These are phyloP conservation scores for Tieghemostelium lacteum DNA, from an alignment of 78 protist genomes.

Conservation along the genomic window DNA sequence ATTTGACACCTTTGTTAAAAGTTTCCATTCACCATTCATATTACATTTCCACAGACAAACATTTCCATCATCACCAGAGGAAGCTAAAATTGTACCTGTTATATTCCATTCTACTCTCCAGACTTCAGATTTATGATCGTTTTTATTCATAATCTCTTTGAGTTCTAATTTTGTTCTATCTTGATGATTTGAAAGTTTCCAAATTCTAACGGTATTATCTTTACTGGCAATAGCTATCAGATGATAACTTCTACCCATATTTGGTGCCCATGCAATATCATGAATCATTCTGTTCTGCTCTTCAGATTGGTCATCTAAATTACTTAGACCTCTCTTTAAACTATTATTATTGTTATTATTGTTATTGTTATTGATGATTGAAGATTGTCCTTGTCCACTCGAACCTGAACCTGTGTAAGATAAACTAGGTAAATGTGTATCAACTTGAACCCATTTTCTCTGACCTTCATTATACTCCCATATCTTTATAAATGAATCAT, in stretches of 20 bases:
- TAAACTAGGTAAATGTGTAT: not conserved
- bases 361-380: not conserved
- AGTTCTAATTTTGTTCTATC: constrained; percentile 46
- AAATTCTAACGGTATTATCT: constrained; percentile 76
- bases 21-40: constrained; percentile 80
- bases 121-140: constrained; percentile 61
- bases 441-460: constrained; percentile 42
- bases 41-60: constrained; percentile 87
- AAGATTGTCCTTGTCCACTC: not conserved
- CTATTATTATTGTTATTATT: not conserved
- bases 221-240: constrained; percentile 89
- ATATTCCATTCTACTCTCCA: constrained; percentile 94
- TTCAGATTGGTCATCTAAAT: not conserved
- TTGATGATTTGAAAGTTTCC: constrained; percentile 31
- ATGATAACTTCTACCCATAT: constrained; percentile 85
- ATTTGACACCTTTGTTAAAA: constrained; percentile 35
- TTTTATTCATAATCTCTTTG: constrained; percentile 25
- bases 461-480: constrained; percentile 70
- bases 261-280: constrained; percentile 90
- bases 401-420: not conserved
- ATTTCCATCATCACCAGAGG: constrained; percentile 93
- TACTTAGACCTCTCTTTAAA: not conserved
- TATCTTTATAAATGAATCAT: constrained; percentile 77
- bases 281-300: constrained; percentile 62
- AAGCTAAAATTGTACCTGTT: constrained; percentile 94